Percentiles rank a stretch among this genome's conserved stretches.
These are phyloP conservation scores for Trypanosoma rangeli DNA, from an alignment of 208 protist species.

Conservation along the genomic window DNA sequence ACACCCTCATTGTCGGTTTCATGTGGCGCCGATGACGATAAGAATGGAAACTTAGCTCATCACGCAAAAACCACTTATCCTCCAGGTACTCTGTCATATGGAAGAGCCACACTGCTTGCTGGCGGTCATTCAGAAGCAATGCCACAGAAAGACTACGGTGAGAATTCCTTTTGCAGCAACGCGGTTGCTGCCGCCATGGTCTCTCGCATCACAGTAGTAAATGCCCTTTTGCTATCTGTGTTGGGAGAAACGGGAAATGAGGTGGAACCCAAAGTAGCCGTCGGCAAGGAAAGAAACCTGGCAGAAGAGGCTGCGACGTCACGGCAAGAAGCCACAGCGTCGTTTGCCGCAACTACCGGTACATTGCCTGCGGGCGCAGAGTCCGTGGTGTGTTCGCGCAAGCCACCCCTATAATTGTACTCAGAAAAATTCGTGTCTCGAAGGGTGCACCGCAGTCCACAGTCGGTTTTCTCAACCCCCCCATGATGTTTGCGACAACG, in stretches of 20 bases:
- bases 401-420: neutral
- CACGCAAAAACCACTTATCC: neutral
- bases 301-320: neutral
- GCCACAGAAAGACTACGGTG: neutral
- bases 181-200: neutral
- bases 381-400: neutral
- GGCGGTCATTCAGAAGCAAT: neutral
- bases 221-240: neutral
- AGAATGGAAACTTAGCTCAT: no score
- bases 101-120: neutral
- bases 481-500: neutral
- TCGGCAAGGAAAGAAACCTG: neutral
- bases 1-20: no score
- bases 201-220: constrained; percentile 12
- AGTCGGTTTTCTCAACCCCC: neutral
- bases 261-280: neutral
- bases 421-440: neutral
- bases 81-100: neutral
- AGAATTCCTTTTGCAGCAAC: neutral
- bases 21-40: no score
- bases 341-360: neutral
- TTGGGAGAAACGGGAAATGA: neutral
- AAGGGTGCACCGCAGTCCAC: neutral
- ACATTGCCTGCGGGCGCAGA: neutral
- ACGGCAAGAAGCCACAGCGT: neutral